Evolutionary conservation across 495 filamentous ascomycete genomes (phyloP), one percentile per base, ranked within the genome.

Genomic region (Hyaloscypha variabilis): DNA sequence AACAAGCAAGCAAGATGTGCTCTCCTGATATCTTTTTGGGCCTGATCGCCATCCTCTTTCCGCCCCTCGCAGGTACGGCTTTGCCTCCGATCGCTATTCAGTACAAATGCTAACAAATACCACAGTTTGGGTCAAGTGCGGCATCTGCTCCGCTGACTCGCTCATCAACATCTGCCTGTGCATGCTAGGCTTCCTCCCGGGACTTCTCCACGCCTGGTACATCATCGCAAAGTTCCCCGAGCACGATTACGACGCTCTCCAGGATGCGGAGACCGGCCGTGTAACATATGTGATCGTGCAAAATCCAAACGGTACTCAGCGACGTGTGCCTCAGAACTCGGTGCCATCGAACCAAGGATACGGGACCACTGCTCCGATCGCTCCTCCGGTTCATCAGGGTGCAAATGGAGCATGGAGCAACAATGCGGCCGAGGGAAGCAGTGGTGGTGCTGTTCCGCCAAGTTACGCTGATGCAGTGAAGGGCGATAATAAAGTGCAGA

Each of bases 191-290:
- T 96, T 86, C 77, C 68, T 99, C 67, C 95, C 95, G 24, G 95
- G 95, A 60, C 87, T 98, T 26, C 77, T 99, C 8, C 95, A 99
- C 78, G 85, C 95, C 73, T 98, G 94, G 94, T 99, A 98, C 86
- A 97, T 99, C 78, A 97, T 99, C 81, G 80, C 89, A 73, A 89
- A 90, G 74, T 92, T 90, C 76, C 96, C 96, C 28, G 94, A 97
- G 31, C 78, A 80, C 29, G 86, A 83, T 66, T 92, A 95, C 76
- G 81, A 88, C 55, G 74, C 79, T 36, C 75, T 88, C 56, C 79
- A 83, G 14, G 87, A 88, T 70, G 77, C 78, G 72, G 83, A 79
- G 77, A 79, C 72, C n/a, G 81, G 81, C 46, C 82, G 79, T 63
- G 84, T 90, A 61, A 86, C 84, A 60, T 91, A 92, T 76, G 88